Percentiles rank a stretch among this genome's conserved stretches.
Evolutionary conservation across 495 filamentous ascomycete genomes (phyloP).

Genomic region (Podospora bellae-mahoneyi): DNA sequence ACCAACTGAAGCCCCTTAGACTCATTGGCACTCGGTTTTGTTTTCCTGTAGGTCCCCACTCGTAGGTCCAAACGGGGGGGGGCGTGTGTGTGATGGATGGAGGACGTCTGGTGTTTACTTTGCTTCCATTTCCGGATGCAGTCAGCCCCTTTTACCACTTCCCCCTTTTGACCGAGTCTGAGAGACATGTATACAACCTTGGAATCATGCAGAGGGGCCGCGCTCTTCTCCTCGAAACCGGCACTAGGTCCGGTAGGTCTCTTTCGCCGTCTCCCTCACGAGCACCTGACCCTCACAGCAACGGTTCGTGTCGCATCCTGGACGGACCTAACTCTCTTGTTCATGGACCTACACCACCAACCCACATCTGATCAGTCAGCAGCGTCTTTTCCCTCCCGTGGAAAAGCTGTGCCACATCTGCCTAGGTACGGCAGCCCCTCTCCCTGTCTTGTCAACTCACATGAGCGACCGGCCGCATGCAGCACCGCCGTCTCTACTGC

Average conservation of each 20-base stretch:
- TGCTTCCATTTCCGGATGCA: background rate
- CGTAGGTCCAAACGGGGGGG: no score
- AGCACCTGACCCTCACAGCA: background rate
- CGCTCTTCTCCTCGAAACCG: background rate
- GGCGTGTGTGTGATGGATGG: no score
- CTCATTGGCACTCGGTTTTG: background rate
- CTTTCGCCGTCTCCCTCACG: background rate
- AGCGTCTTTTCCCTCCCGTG: background rate
- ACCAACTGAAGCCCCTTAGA: background rate
- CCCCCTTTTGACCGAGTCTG: background rate
- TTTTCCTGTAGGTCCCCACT: background rate
- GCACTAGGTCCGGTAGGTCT: background rate
- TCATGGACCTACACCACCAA: background rate
- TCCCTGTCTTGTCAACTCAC: background rate
- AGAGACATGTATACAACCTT: background rate
- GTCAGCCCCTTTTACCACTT: background rate
- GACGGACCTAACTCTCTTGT: background rate
- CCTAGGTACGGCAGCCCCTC: background rate
- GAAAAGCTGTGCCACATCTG: background rate
- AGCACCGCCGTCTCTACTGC: no score
- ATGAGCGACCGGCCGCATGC: background rate
- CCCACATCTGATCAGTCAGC: background rate
- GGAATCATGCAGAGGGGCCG: background rate
- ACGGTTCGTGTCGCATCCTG: background rate
- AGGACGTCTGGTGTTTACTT: background rate